phyloP scores from a whole-genome alignment of 306 rosid genomes.

The Vachellia pachyceras region DNA sequence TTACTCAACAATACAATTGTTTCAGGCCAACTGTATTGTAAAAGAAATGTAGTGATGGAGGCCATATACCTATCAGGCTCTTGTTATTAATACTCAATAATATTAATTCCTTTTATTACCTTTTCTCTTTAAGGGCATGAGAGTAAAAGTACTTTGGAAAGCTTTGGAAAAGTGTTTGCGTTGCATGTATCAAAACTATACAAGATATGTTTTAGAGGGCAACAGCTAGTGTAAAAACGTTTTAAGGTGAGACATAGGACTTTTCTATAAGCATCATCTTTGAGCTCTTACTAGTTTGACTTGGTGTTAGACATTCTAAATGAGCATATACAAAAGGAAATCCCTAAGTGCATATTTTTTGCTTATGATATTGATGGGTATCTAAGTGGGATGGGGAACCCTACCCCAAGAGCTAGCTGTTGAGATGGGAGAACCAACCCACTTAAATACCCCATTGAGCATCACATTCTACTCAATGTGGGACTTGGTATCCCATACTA shows the following conservation, averaged over 20 bases:
- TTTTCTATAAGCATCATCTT: background rate
- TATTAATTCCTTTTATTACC: background rate
- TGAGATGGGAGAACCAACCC: too few relatives aligned
- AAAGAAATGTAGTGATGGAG: background rate
- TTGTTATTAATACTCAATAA: background rate
- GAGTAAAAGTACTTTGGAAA: background rate
- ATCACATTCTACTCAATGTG: too few relatives aligned
- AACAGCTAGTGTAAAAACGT: background rate
- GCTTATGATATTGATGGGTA: too few relatives aligned
- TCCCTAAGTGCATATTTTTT: background rate
- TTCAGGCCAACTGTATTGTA: background rate
- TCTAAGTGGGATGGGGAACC: too few relatives aligned
- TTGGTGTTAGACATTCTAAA: background rate
- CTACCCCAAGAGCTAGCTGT: too few relatives aligned
- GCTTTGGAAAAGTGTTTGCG: background rate
- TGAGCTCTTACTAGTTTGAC: background rate
- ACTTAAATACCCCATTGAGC: too few relatives aligned
- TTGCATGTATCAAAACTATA: background rate
- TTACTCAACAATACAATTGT: constrained; percentile 2
- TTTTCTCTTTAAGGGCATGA: background rate
- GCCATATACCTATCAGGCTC: background rate
- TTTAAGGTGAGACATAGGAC: background rate
- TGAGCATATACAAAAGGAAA: background rate
- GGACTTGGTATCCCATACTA: too few relatives aligned
- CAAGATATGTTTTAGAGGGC: background rate